These are phyloP conservation scores for Coccomyxa sp. DNA, from an alignment of 139 green algal species.

Conservation along the genomic window DNA sequence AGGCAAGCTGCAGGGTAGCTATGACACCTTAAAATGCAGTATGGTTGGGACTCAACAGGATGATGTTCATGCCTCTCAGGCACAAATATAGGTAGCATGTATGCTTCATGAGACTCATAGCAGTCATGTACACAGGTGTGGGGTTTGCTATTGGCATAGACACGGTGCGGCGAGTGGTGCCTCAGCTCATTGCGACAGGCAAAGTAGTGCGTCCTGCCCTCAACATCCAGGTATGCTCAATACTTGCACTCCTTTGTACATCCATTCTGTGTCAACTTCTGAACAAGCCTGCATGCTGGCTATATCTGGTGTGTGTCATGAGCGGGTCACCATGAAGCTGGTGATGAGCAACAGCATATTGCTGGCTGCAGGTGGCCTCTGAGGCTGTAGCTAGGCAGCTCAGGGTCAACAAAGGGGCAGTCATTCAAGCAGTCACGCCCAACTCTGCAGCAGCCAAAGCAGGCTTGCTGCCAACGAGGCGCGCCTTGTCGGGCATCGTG, in stretches of 20 bases:
- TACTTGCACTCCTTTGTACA: no score
- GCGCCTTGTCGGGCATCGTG: constrained; percentile 58
- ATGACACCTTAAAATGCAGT: no score
- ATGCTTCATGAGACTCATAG: no score
- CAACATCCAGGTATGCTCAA: constrained; percentile 20
- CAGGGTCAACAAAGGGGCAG: constrained; percentile 32
- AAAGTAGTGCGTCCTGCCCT: constrained; percentile 10
- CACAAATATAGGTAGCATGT: no score
- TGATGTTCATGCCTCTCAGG: no score
- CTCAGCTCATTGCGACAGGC: constrained; percentile 80
- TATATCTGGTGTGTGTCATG: no score
- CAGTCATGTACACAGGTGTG: no score
- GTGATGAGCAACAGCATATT: background rate
- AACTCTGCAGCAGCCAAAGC: constrained; percentile 48
- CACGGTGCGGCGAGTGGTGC: constrained; percentile 59
- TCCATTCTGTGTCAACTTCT: no score
- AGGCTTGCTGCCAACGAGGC: constrained; percentile 58
- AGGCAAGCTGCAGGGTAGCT: no score
- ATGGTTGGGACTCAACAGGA: no score
- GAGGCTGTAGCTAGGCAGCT: constrained; percentile 59
- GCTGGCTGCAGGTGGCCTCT: constrained; percentile 35
- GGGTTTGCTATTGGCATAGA: constrained; percentile 85
- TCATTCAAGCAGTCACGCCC: constrained; percentile 53
- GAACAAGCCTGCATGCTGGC: no score
- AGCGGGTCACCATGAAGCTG: background rate